Evolutionary conservation across 192 early-diverging fungal species (phyloP).

Genomic region (Coemansia sp.): DNA sequence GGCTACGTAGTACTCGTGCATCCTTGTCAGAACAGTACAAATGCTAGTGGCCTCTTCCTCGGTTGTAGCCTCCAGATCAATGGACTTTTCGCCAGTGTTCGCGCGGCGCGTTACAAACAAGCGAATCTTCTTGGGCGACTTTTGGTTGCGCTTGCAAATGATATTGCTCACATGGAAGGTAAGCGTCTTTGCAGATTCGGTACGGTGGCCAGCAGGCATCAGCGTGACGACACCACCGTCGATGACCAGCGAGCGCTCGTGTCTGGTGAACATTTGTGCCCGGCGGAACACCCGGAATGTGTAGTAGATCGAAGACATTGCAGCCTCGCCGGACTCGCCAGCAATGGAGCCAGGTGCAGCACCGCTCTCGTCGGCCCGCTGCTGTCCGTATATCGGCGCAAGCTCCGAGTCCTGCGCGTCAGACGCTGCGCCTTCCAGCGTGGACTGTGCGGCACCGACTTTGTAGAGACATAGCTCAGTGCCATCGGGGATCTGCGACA

Average conservation of each 20-base stretch:
- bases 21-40: constrained; percentile 37
- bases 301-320: constrained; percentile 52
- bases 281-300: constrained; percentile 85
- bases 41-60: constrained; percentile 56
- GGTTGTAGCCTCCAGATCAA: constrained; percentile 76
- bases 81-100: constrained; percentile 65
- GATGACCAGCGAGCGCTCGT: constrained; percentile 86
- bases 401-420: constrained; percentile 1
- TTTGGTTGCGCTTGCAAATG: constrained; percentile 70
- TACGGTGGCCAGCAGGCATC: constrained; percentile 79
- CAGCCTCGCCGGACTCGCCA: constrained; percentile 4
- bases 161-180: constrained; percentile 68
- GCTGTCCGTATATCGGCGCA: constrained; percentile 19
- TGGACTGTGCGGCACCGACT: constrained; percentile 21
- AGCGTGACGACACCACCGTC: constrained; percentile 93
- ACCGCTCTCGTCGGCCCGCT: constrained; percentile 6
- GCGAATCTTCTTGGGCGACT: constrained; percentile 68
- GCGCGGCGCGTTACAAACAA: constrained; percentile 61
- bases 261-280: constrained; percentile 81
- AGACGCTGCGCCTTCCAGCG: constrained; percentile 3
- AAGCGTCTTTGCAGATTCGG: constrained; percentile 81
- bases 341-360: not conserved
- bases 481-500: constrained; percentile 57
- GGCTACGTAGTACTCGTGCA: constrained; percentile 18
- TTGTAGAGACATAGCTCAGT: constrained; percentile 48